Conservation (phyloP, 106 monocot genomes). For the Cymbidium sinense region DNA sequence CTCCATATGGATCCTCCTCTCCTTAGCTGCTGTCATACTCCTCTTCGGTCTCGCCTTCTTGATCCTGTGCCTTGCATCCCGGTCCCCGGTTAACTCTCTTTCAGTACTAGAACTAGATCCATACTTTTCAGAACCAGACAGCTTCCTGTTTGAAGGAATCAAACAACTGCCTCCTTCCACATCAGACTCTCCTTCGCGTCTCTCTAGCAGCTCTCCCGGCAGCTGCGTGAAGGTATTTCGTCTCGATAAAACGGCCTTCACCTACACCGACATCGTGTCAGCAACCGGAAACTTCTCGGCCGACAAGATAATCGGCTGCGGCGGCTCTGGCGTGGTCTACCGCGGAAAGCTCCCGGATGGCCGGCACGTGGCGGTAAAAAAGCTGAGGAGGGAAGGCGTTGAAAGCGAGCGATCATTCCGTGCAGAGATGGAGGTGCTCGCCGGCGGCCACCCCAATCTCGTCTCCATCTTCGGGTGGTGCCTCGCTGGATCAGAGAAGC, state of each 20-base stretch:
- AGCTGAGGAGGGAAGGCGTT: constrained; percentile 20
- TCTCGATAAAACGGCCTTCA: constrained; percentile 46
- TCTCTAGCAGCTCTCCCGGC: background rate
- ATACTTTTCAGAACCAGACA: constrained; percentile 3
- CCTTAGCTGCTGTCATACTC: constrained; percentile 24
- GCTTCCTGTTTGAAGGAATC: background rate
- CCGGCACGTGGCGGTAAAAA: constrained; percentile 68
- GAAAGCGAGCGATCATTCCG: constrained; percentile 65
- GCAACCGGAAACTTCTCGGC: constrained; percentile 64
- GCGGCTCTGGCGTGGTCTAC: constrained; percentile 75
- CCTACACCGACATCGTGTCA: constrained; percentile 57
- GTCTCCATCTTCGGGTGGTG: constrained; percentile 75
- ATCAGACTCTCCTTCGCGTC: constrained; percentile 1
- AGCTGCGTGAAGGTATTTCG: constrained; percentile 37
- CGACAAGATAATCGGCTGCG: constrained; percentile 45
- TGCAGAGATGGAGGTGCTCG: constrained; percentile 67
- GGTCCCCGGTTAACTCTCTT: constrained; percentile 16
- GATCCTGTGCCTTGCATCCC: constrained; percentile 9
- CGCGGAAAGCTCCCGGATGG: constrained; percentile 59
- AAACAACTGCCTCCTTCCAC: constrained; percentile 16
- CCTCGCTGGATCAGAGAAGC: constrained; percentile 38
- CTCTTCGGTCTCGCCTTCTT: constrained; percentile 16
- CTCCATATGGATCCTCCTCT: constrained; percentile 36
- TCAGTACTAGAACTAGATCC: constrained; percentile 2
- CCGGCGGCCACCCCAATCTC: constrained; percentile 68